Evolutionary conservation across 2,329 filamentous ascomycete genomes (phyloP), one percentile per base, ranked within the genome.

Genomic region (Aspergillus tubingensis): DNA sequence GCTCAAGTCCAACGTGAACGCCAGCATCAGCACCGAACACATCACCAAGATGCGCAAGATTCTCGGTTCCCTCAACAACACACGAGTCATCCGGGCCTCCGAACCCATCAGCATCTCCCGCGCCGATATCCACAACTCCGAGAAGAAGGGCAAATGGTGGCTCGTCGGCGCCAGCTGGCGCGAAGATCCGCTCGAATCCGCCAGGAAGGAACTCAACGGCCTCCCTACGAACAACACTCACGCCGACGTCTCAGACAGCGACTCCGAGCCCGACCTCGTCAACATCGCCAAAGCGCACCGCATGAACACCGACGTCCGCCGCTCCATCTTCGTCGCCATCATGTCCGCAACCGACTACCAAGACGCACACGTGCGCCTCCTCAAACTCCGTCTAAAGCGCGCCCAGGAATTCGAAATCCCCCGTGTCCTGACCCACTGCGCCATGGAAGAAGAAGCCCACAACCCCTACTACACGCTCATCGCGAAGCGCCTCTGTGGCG

Each of bases 101-200:
- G 91, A 96, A 62, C 92, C 95, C 3, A 83, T 99, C 61, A 87
- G 91, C 8, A 88, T 97, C 59, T 88, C 90, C 10, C 82, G 97
- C 3, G 82, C 85, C 39, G 95, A 99, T 70, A 91, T 99, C 54
- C 87, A 87, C 64, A 86, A 93, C 63, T 89, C 89, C 0, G 90
- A 94, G 43, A 94, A 90, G 72, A 91, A 89, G 72, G 95, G 95
- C 0, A 97, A 96, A 79, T 99, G 95, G 95, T 99, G 95, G 95
- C 86, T 98, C 19, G 91, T 98, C 5, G 95, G 95, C 54, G 94
- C 95, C n/a, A 96, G 92, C 75, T 97, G 94, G 86, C 81, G 80
- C 43, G 76, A 79, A 59, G 73, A 79, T 47, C 73, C 74, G 17
- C 72, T 80, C 1, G 70, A 74, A 13, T 67, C 71, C 30, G 74